Base-by-base conservation (phyloP, 768 basidiomycete genomes). In the Mycena crocata region DNA sequence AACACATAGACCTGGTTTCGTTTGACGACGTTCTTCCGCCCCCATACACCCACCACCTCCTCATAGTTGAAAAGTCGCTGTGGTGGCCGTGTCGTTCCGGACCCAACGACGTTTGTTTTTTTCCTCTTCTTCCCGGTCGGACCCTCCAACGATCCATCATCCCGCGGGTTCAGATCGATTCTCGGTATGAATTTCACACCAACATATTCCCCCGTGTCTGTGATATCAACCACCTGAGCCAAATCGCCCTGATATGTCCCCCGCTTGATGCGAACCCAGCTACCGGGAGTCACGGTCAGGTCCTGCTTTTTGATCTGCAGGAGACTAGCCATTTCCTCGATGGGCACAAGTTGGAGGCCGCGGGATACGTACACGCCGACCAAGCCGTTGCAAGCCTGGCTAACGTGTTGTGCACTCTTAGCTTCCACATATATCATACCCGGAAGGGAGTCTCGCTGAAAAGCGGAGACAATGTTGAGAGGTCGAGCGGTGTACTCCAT, bases 371-470 rank as follows among this genome's bases (percentile, higher is more conserved):
- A 99, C 58, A 99, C 89, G 56, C 96, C 98, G 55, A 99, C 93
- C 51, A 99, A 91, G 30, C 97, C 97, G 62, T 89, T 86, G 74
- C 94, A 88, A 8, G 97, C 96, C 62, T 91, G 86, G 68, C 84
- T 87, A 61, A 98, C 97, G 72, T 95, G 90, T 64, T 93, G 90
- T 32, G 95, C 86, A 67, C 92, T 92, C 54, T 92, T 89, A 12
- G 97, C 95, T 81, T 99, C 98, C 50, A 99, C 91, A 75, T 99
- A 99, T 67, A 99, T 91, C 90, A 95, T 95, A 1, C 97, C 97
- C 0, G 93, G 90, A 3, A 99, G 83, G 2, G 96, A 96, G 76
- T 99, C 96, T 49, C 97, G 92, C 77, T 97, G 93, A 80, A 99
- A 99, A 8, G 95, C 95, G 10, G 98, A 95, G 48, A 93, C 82